Base-by-base conservation (phyloP, 2,329 filamentous ascomycete species). In the Stemphylium beticola region DNA sequence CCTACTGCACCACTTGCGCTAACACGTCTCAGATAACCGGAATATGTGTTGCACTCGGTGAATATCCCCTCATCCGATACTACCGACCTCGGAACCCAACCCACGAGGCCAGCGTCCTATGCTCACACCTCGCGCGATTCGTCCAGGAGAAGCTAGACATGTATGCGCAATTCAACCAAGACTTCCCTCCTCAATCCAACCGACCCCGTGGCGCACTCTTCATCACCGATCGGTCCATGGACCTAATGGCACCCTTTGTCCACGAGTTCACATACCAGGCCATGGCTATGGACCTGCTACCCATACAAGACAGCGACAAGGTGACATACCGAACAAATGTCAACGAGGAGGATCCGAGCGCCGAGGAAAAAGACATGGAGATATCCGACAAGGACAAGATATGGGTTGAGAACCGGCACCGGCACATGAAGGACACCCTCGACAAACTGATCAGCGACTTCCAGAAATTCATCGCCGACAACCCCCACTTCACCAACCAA, bases 251-350 rank as follows among this genome's bases (percentile, higher is more conserved):
- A 0, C 95, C 95, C 1, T 78, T 98, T 10, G 73, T 98, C 4
- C 95, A 99, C 76, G 95, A 99, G 69, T 97, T 99, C 73, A 97
- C 95, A 11, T 99, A 98, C 74, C 95, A 99, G 76, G 92, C 95
- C 45, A 98, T 99, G 93, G 93, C 92, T 3, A 91, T 97, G 74
- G 95, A 99, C 72, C 80, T 99, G 8, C 79, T 99, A 26, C 89
- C 90, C 0, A 92, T 99, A 69, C 87, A 90, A 66, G 95, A 98
- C 49, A 88, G 85, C 20, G 92, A 96, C 61, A 96, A 95, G 74
- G 84, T 96, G 9, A 92, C 89, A 0, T 99, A 93, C 72, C 88
- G 87, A 62, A 93, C 92, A 47, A 80, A 84, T 2, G 81, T 95
- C 59, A 95, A 96, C 61, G 86, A 92, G 65, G 91, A 89, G 9